These are phyloP conservation scores for Citrus cavaleriei DNA, from an alignment of 345 rosid species.

Conservation along the genomic window DNA sequence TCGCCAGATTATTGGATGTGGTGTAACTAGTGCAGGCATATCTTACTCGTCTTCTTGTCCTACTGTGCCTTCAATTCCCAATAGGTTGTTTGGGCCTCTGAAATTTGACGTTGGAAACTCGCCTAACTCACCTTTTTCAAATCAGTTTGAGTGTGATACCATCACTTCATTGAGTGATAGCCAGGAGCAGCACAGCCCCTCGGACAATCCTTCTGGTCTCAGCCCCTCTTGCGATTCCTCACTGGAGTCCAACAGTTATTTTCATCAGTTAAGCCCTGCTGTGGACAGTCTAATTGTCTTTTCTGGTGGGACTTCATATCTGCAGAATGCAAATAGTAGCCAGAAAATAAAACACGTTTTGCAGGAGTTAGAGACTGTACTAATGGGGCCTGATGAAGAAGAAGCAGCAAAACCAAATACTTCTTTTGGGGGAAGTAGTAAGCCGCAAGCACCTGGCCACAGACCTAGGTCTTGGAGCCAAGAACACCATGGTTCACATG, in stretches of 20 bases:
- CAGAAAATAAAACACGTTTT: slow-evolving; percentile 32
- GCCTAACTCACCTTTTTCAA: slow-evolving; percentile 40
- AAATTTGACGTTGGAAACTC: slow-evolving; percentile 38
- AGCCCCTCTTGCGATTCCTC: slow-evolving; percentile 51
- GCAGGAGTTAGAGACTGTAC: slow-evolving; percentile 46
- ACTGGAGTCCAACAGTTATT: slow-evolving; percentile 28
- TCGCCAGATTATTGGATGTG: slow-evolving; percentile 30
- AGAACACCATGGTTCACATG: slow-evolving; percentile 22
- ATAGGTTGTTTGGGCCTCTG: slow-evolving; percentile 30
- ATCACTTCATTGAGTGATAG: slow-evolving; percentile 39
- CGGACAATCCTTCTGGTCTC: slow-evolving; percentile 41
- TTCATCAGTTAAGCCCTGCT: slow-evolving; percentile 36
- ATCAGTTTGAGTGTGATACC: slow-evolving; percentile 40
- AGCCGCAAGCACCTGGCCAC: slow-evolving; percentile 30
- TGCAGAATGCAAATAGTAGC: slow-evolving; percentile 32
- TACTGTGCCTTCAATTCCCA: slow-evolving; percentile 29
- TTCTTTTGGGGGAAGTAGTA: slow-evolving; percentile 18
- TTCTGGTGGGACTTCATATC: slow-evolving; percentile 24
- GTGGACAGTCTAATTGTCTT: slow-evolving; percentile 18
- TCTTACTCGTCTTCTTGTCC: slow-evolving; percentile 40
- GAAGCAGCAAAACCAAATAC: slow-evolving; percentile 18
- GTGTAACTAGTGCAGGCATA: slow-evolving; percentile 40
- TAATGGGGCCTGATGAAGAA: slow-evolving; percentile 46
- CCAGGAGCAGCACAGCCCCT: slow-evolving; percentile 45
- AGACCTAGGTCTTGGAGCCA: slow-evolving; percentile 30